phyloP scores from a whole-genome alignment of 108 stramenopile species.

The Mayamaea pseudoterrestris region DNA sequence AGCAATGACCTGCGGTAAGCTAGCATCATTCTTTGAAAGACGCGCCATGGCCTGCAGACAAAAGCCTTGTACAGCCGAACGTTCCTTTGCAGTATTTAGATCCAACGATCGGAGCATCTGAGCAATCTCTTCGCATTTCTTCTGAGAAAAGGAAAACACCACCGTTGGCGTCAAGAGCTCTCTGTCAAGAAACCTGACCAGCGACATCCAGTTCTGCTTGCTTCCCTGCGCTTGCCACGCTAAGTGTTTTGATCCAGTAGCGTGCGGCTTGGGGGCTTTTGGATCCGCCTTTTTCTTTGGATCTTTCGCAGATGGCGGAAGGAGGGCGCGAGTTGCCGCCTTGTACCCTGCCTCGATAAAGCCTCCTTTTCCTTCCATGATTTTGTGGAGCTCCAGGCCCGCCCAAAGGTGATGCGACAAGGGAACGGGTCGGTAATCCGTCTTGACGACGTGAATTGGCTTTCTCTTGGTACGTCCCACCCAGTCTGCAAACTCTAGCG shows the following conservation, averaged over 20 bases:
- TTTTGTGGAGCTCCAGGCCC: conserved; percentile 65
- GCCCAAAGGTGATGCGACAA: conserved; percentile 86
- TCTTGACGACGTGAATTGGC: conserved; percentile 86
- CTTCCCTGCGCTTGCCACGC: conserved; percentile 73
- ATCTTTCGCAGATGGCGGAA: conserved; percentile 33
- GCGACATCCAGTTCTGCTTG: conserved; percentile 69
- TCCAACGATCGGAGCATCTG: conserved; percentile 71
- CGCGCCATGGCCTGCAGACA: conserved; percentile 68
- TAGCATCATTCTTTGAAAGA: conserved; percentile 69
- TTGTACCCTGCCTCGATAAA: conserved; percentile 66
- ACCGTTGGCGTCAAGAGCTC: conserved; percentile 90
- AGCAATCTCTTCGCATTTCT: conserved; percentile 93
- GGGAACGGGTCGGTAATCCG: conserved; percentile 89
- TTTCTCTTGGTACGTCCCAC: conserved; percentile 33
- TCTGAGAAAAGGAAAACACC: conserved; percentile 96
- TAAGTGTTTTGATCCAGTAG: conserved; percentile 39
- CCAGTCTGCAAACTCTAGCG: conserved; percentile 59
- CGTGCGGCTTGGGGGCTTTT: conserved; percentile 13
- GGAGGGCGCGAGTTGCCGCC: conserved; percentile 58
- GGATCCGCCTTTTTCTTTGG: conserved; percentile 19
- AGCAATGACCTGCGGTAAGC: conserved; percentile 84
- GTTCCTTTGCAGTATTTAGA: conserved; percentile 79
- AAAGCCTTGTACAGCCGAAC: conserved; percentile 55
- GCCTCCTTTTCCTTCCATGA: conserved; percentile 70
- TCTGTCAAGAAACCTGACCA: conserved; percentile 68